Evolutionary conservation across 805 yeast species (phyloP).

Genomic region (Wickerhamomyces sydowiorum): DNA sequence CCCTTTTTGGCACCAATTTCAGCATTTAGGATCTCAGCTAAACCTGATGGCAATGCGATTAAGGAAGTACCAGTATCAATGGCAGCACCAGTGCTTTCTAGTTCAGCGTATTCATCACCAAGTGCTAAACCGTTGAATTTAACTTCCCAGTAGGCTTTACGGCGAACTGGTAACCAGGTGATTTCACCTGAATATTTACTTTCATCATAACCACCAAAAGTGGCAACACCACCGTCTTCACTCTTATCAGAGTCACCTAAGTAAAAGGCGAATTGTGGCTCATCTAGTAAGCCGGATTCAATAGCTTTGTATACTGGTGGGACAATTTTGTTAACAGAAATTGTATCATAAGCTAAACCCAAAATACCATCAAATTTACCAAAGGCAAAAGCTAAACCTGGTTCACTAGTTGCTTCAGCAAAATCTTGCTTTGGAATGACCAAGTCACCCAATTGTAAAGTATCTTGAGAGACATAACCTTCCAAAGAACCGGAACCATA

Average conservation of each 20-base stretch:
- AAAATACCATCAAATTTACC: constrained; percentile 98
- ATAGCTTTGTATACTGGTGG: constrained; percentile 95
- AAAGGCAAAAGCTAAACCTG: constrained; percentile 96
- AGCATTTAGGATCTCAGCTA: constrained; percentile 92
- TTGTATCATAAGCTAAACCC: constrained; percentile 90
- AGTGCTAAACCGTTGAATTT: constrained; percentile 83
- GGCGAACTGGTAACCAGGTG: constrained; percentile 95
- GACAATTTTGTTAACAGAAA: constrained; percentile 81
- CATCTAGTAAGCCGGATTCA: constrained; percentile 72
- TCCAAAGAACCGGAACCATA: constrained; percentile 93
- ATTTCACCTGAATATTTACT: constrained; percentile 74
- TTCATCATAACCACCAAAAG: constrained; percentile 91
- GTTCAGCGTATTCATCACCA: constrained; percentile 86
- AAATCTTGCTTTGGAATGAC: constrained; percentile 84
- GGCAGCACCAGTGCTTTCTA: constrained; percentile 87
- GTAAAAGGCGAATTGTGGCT: constrained; percentile 83
- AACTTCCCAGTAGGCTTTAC: constrained; percentile 99
- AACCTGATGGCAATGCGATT: constrained; percentile 88
- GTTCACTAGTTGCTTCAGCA: constrained; percentile 96
- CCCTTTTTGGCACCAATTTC: constrained; percentile 96
- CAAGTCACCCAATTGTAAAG: constrained; percentile 76
- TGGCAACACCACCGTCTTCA: constrained; percentile 83
- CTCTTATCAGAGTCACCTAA: constrained; percentile 71
- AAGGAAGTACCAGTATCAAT: constrained; percentile 98
- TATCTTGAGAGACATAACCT: constrained; percentile 88